Percentiles rank a stretch among this genome's conserved stretches.
Evolutionary conservation across 2,329 filamentous ascomycete genomes (phyloP).

Genomic region (Colletotrichum agaves): DNA sequence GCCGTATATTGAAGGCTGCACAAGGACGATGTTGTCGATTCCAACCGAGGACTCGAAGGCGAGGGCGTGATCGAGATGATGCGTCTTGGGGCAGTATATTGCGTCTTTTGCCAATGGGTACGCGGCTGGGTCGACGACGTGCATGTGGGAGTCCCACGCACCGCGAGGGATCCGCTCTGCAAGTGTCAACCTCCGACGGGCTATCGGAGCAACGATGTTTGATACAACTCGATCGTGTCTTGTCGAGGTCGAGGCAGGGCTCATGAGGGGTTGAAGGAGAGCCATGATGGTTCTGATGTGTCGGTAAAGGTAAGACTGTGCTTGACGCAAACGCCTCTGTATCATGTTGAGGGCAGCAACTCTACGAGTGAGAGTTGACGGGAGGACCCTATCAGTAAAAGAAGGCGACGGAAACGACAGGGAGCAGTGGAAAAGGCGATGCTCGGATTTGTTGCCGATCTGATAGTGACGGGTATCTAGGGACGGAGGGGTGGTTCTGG

Average conservation of each 20-base stretch:
- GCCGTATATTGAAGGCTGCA: conserved; percentile 72
- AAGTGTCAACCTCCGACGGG: conserved; percentile 29
- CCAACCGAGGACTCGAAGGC: conserved; percentile 62
- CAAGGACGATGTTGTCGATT: conserved; percentile 66
- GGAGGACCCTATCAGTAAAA: conserved; percentile 1
- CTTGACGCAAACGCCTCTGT: conserved; percentile 15
- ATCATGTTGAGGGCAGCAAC: conserved; percentile 11
- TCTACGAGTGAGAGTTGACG: conserved; percentile 5
- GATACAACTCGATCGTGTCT: conserved; percentile 15
- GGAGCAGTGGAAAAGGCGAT: background rate
- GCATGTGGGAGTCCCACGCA: conserved; percentile 73
- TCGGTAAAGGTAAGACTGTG: conserved; percentile 13
- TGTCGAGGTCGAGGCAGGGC: conserved; percentile 1
- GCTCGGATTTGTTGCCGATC: background rate
- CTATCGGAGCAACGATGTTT: background rate
- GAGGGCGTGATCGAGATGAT: conserved; percentile 62
- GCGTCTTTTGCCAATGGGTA: conserved; percentile 62
- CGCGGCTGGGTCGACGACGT: conserved; percentile 64
- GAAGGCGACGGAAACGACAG: background rate
- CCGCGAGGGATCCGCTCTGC: conserved; percentile 49
- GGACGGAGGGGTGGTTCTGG: background rate
- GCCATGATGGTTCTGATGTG: conserved; percentile 28
- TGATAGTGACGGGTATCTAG: conserved; percentile 8
- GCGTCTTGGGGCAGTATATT: conserved; percentile 60
- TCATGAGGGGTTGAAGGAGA: conserved; percentile 24